These are phyloP conservation scores for Circinella minor DNA, from an alignment of 371 early-diverging fungal genomes.

Conservation along the genomic window DNA sequence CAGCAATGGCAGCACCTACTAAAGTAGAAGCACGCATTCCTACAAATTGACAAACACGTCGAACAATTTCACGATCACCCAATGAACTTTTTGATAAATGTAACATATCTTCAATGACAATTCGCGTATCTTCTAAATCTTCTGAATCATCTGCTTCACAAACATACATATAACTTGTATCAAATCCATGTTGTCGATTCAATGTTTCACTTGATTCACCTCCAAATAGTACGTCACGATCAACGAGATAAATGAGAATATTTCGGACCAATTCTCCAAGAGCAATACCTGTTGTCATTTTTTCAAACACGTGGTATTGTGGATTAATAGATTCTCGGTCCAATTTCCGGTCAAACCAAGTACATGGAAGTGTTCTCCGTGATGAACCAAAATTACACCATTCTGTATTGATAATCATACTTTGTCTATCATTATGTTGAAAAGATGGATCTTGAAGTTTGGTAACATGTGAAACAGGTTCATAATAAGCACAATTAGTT, in stretches of 20 bases:
- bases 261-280: conserved; percentile 88
- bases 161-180: conserved; percentile 79
- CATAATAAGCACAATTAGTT: conserved; percentile 94
- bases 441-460: conserved; percentile 57
- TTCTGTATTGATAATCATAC: conserved; percentile 91
- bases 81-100: conserved; percentile 53
- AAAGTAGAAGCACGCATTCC: conserved; percentile 72
- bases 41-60: conserved; percentile 69
- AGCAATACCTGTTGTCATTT: conserved; percentile 96
- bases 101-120: conserved; percentile 66
- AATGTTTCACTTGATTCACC: conserved; percentile 69
- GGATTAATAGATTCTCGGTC: conserved; percentile 82
- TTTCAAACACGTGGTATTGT: conserved; percentile 86
- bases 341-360: conserved; percentile 82
- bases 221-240: conserved; percentile 75
- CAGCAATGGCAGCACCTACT: conserved; percentile 70
- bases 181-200: conserved; percentile 69
- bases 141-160: conserved; percentile 53
- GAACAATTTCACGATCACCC: conserved; percentile 70
- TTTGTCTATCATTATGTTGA: conserved; percentile 40
- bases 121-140: conserved; percentile 62
- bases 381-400: conserved; percentile 86
- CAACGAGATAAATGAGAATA: conserved; percentile 77
- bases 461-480: conserved; percentile 69
- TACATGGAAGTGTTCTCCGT: conserved; percentile 74